Base-by-base conservation (phyloP, 768 basidiomycete genomes). In the Sarcodon aspratus region DNA sequence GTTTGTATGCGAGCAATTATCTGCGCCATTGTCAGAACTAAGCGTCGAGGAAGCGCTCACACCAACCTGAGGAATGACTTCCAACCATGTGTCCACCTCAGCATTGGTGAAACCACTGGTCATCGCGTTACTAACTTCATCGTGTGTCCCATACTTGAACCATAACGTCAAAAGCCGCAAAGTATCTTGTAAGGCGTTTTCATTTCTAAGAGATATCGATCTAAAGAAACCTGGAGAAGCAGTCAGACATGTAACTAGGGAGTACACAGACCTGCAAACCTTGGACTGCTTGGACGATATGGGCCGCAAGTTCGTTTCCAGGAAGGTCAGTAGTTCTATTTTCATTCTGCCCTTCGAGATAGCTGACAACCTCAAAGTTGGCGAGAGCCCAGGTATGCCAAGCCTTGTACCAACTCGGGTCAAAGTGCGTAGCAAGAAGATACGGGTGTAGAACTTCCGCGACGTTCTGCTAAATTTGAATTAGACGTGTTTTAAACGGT, bases 311-410 rank as follows among this genome's bases (percentile, higher is more conserved):
- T 21, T 75, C 74, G 15, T 72, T 74, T 3, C 76, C 74, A 4
- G 79, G 75, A 9, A 84, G 61, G 48, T 86, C 83, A 9, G 69
- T 63, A 17, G 70, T 67, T 50, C 75, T 75, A 43, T 68, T 71
- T 52, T 80, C 77, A 33, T 64, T 67, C 57, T 80, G 80, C 38
- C 67, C 74, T 61, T 95, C 92, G 57, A 95, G 69, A 57, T 85
- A 78, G 27, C 76, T 74, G 52, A 98, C 81, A 53, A 97, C 90
- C 48, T 97, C 92, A 54, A 96, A 94, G 64, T 98, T 97, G 3
- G 93, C 85, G 47, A 98, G 70, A 2, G 96, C 95, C 92, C 93
- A 99, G 1, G 91, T 92, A 59, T 99, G 96, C 94, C 94, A 98
- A 13, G 95, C 96, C 62, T 99, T 97, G 66, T 97, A 97, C 96